Percentiles rank a stretch among this genome's conserved stretches.
Evolutionary conservation across 352 stramenopile genomes (phyloP).

Genomic region (Phytopythium delawarense): DNA sequence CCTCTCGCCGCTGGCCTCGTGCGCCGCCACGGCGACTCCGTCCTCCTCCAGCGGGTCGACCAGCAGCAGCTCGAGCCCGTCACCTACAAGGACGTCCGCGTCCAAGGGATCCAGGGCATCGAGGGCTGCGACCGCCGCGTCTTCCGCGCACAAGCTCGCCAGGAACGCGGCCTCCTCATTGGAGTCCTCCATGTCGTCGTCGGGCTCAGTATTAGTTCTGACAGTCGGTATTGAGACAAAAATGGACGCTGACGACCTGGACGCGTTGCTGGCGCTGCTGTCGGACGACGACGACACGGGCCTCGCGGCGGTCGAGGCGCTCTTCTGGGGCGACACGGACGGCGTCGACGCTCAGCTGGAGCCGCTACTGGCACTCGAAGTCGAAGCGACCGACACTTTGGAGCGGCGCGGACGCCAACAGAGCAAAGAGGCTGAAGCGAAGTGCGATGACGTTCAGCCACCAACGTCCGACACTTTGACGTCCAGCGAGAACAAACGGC

Average conservation of each 20-base stretch:
- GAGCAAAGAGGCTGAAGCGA: background rate
- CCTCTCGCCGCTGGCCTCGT: background rate
- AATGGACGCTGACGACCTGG: background rate
- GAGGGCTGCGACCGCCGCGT: background rate
- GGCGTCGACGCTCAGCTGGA: background rate
- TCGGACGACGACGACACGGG: background rate
- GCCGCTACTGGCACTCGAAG: background rate
- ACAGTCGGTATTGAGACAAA: too few relatives aligned
- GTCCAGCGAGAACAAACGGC: background rate
- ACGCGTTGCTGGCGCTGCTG: constrained; percentile 2
- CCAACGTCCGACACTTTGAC: background rate
- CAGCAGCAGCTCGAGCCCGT: constrained; percentile 1
- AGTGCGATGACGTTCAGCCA: background rate
- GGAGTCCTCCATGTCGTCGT: too few relatives aligned
- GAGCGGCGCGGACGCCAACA: background rate
- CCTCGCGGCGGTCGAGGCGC: background rate
- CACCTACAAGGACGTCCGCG: background rate
- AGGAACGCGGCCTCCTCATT: background rate
- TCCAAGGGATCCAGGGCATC: background rate
- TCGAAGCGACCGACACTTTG: background rate
- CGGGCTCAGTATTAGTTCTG: background rate
- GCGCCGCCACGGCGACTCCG: background rate
- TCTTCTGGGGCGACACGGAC: background rate
- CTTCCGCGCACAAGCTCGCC: background rate
- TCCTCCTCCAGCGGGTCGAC: background rate